phyloP scores from a whole-genome alignment of 2,329 filamentous ascomycete species.

The Madurella mycetomatis region DNA sequence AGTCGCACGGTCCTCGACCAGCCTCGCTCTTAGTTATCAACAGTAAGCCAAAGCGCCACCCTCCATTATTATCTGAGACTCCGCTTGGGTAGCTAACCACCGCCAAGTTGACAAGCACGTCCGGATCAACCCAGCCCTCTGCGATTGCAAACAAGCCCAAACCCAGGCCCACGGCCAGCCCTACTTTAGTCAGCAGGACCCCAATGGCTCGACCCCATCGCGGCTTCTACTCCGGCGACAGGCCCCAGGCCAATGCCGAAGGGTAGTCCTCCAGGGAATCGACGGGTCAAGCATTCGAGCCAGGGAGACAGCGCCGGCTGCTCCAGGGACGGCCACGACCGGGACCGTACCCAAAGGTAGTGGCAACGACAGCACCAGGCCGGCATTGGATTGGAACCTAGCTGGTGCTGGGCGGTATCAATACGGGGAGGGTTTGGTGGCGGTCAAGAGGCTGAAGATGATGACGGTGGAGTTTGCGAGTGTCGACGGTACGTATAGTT shows the following conservation, averaged over 20 bases:
- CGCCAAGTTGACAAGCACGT: conserved; percentile 7
- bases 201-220: too few species aligned
- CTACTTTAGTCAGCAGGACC: too few species aligned
- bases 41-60: not conserved
- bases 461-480: conserved; percentile 2
- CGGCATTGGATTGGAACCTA: conserved; percentile 1
- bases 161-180: not conserved
- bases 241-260: not conserved
- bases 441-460: conserved; percentile 1
- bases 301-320: not conserved
- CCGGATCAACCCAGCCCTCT: conserved; percentile 11
- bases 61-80: too few species aligned
- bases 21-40: conserved; percentile 6
- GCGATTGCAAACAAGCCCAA: conserved; percentile 6
- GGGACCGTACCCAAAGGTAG: too few species aligned
- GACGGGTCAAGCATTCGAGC: not conserved
- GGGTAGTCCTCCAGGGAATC: not conserved
- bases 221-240: not conserved
- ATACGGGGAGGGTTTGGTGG: not conserved
- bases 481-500: conserved; percentile 1
- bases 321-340: too few species aligned
- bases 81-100: too few species aligned
- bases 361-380: too few species aligned
- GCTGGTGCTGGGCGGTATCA: conserved; percentile 2
- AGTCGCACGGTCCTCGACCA: not conserved